Evolutionary conservation across 116 monocot species (phyloP), one percentile per base, ranked within the genome.

Genomic region (Zostera marina): DNA sequence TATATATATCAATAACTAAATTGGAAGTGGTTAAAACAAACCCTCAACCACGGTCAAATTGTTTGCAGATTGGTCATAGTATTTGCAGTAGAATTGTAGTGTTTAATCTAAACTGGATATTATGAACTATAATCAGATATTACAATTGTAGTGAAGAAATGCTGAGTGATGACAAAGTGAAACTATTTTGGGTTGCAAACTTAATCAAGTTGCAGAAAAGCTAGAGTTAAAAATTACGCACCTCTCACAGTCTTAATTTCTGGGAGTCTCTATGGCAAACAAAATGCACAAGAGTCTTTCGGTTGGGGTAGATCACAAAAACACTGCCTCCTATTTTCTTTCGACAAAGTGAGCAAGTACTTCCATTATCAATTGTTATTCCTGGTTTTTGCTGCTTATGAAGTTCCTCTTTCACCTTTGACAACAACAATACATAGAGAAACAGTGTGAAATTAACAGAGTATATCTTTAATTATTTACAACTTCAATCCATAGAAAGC

Each of bases 271-370:
- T 74, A 63, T 87, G 87, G 84, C 99, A 99, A 67, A 91, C 77
- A 76, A 99, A 99, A 72, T 99, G 99, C 38, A 91, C 91, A 48
- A 99, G 67, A 16, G 87, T 99, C 73, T 87, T 91, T 52, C 87
- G 79, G 72, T 91, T 91, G 19, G 99, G 99, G 53, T 99, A 99
- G 53, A 99, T 85, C 4, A 81, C 99, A 75, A 99, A 91, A 20
- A 87, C 99, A 70, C 87, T 99, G 51, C 58, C 76, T 16, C 91
- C 99, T 60, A 99, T 91, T 58, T 68, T 68, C 70, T 99, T 99
- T 45, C 75, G 80, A 67, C 99, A 99, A 41, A 91, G 81, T 17
- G 91, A 81, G 66, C 99, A 99, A 22, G 66, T 84, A 71, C 84
- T 84, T 58, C 87, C 91, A 44, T 62, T 75, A 58, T 91, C 87